Evolutionary conservation across 2,329 filamentous ascomycete species (phyloP).

Genomic region (Fusarium fujikuroi): DNA sequence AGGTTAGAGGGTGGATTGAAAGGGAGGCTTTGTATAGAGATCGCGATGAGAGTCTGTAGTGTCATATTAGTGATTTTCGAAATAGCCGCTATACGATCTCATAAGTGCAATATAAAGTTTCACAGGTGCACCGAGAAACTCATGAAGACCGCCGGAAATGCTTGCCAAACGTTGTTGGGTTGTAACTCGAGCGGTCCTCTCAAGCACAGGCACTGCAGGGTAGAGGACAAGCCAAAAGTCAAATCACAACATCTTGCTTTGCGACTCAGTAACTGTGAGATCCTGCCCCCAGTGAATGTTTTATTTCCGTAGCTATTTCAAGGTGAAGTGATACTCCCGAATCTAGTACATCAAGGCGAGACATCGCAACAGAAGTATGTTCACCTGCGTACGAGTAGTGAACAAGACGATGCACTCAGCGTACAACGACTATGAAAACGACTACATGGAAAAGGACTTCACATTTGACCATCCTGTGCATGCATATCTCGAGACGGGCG

Average conservation of each 20-base stretch:
- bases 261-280: accelerated
- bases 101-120: accelerated
- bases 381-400: accelerated
- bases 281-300: accelerated
- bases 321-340: accelerated
- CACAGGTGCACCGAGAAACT: neutral
- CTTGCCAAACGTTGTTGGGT: neutral
- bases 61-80: too few species aligned
- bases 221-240: neutral
- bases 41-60: neutral
- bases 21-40: conserved; percentile 65
- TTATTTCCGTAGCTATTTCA: neutral
- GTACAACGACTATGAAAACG: neutral
- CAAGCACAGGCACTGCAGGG: neutral
- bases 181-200: neutral
- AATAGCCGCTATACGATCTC: accelerated
- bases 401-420: accelerated
- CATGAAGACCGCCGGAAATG: too few species aligned
- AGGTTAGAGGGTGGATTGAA: conserved; percentile 68
- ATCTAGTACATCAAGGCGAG: too few species aligned
- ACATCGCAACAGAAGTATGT: neutral
- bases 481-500: neutral
- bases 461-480: neutral
- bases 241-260: too few species aligned
- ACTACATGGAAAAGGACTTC: neutral